phyloP scores from a whole-genome alignment of 2,329 filamentous ascomycete genomes.

The Aspergillus pseudoviridinutans region DNA sequence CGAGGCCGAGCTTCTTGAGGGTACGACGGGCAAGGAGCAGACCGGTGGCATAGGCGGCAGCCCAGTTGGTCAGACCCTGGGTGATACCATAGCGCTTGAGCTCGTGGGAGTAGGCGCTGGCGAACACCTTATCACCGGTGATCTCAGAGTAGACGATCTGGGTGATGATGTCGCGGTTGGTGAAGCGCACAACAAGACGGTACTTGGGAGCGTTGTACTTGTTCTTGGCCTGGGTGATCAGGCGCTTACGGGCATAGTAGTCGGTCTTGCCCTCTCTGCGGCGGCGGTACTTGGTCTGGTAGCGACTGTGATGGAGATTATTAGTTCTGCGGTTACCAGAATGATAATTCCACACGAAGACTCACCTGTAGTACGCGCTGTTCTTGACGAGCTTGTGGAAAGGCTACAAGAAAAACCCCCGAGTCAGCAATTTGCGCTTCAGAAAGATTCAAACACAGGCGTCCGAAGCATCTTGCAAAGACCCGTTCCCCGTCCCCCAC shows the following conservation, averaged over 20 bases:
- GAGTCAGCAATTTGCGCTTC: conserved; percentile 99
- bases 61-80: conserved; percentile 99
- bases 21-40: conserved; percentile 95
- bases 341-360: conserved; percentile 16
- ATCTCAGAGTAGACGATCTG: conserved; percentile 98
- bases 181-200: conserved; percentile 98
- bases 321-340: background rate
- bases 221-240: conserved; percentile 99
- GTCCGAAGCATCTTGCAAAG: conserved; percentile 99
- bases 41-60: conserved; percentile 93
- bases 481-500: conserved; percentile 51
- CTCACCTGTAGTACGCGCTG: conserved; percentile 97
- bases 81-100: conserved; percentile 95
- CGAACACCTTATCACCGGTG: conserved; percentile 95
- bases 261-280: conserved; percentile 96
- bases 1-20: conserved; percentile 93
- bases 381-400: conserved; percentile 97
- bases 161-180: conserved; percentile 98
- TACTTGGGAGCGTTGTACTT: conserved; percentile 99
- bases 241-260: conserved; percentile 99
- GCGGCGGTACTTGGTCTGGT: conserved; percentile 99
- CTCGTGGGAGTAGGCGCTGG: conserved; percentile 91
- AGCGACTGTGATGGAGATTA: conserved; percentile 62
- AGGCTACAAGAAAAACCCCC: conserved; percentile 60
- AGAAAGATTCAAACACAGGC: conserved; percentile 52